A percentile compares a stretch with the other conserved stretches of the same genome.
Conservation (phyloP, 2,329 filamentous ascomycete genomes). For the Pseudogymnoascus sp. region DNA sequence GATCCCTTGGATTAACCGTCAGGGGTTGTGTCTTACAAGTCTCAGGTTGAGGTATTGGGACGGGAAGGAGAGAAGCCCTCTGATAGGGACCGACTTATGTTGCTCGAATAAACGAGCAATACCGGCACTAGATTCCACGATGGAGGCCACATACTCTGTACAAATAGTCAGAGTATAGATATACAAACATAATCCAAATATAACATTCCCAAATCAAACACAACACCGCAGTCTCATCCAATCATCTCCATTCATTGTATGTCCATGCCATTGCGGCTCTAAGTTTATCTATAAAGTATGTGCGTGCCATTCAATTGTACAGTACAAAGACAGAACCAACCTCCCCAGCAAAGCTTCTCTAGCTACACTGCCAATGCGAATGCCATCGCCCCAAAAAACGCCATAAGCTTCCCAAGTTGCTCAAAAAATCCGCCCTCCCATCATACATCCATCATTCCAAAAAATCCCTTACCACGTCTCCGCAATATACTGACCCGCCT, state of each 20-base stretch:
- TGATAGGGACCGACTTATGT: not conserved
- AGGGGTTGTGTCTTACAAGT: not conserved
- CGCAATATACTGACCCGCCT: slow-evolving; percentile 90
- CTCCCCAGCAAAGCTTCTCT: not conserved
- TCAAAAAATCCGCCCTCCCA: not conserved
- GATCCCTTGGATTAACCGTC: not conserved
- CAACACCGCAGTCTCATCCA: not conserved
- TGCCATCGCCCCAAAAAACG: not conserved
- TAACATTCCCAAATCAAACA: not conserved
- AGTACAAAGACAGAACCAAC: not conserved
- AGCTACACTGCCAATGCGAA: not conserved
- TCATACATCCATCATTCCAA: slow-evolving; percentile 27
- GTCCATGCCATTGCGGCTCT: not conserved
- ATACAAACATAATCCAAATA: not conserved
- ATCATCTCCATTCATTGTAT: not conserved
- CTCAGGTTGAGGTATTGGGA: not conserved
- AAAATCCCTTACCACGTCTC: slow-evolving; percentile 51
- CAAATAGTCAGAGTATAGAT: not conserved
- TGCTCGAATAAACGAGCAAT: too few relatives aligned
- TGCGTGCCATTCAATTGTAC: not conserved
- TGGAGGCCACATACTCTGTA: not conserved
- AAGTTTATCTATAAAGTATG: not conserved
- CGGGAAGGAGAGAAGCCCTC: not conserved
- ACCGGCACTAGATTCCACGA: too few relatives aligned
- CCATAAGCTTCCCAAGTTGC: not conserved